Evolutionary conservation across 345 rosid genomes (phyloP).

Genomic region (Aurinia saxatilis): DNA sequence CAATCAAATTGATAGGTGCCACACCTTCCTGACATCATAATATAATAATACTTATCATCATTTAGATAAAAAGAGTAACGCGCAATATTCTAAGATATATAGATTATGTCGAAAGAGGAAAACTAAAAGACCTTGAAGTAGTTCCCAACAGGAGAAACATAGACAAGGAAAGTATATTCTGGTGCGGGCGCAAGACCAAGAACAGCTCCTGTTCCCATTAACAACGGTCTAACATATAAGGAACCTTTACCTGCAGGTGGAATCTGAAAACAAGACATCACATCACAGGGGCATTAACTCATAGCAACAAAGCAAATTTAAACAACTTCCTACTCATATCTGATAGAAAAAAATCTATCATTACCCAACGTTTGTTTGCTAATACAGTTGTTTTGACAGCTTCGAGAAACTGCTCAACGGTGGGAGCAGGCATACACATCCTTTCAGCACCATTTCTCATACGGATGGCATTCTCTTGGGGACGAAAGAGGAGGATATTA

Average conservation of each 20-base stretch:
- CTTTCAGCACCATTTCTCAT: slow-evolving; percentile 87
- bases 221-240: slow-evolving; percentile 79
- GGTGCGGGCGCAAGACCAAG: slow-evolving; percentile 99
- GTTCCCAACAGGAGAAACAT: slow-evolving; percentile 95
- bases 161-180: slow-evolving; percentile 83
- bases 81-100: not conserved
- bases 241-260: slow-evolving; percentile 97
- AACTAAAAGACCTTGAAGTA: slow-evolving; percentile 61
- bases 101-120: not conserved
- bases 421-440: slow-evolving; percentile 95
- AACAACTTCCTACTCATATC: not conserved
- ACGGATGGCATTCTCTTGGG: slow-evolving; percentile 81
- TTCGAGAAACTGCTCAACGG: slow-evolving; percentile 75
- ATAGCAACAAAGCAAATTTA: not conserved
- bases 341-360: not conserved
- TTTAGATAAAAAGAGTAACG: not conserved
- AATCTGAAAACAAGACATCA: slow-evolving; percentile 40
- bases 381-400: slow-evolving; percentile 78
- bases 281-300: not conserved
- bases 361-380: slow-evolving; percentile 97
- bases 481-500: slow-evolving; percentile 69
- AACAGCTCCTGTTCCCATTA: slow-evolving; percentile 96
- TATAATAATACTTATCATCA: not conserved
- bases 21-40: slow-evolving; percentile 70
- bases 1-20: slow-evolving; percentile 36